phyloP scores from a whole-genome alignment of 169 alveolate species.

The Plasmodium relictum region DNA sequence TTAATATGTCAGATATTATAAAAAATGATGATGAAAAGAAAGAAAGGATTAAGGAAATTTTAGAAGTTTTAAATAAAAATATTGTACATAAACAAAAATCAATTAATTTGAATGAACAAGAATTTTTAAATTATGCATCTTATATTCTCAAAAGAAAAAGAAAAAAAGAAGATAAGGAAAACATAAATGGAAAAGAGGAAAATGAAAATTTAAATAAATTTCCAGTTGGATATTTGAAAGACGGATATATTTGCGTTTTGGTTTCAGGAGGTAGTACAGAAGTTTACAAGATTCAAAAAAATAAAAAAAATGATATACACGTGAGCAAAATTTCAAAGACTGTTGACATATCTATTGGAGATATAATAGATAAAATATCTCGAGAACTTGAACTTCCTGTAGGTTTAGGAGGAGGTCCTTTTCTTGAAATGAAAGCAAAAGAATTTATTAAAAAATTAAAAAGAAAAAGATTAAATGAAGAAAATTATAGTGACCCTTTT shows the following conservation, averaged over 20 bases:
- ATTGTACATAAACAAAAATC: slow-evolving; percentile 28
- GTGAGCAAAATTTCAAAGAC: slow-evolving; percentile 47
- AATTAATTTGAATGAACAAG: slow-evolving; percentile 15
- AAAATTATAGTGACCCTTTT: slow-evolving; percentile 30
- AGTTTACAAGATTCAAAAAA: slow-evolving; percentile 37
- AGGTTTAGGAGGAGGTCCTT: slow-evolving; percentile 77
- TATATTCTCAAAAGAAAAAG: slow-evolving; percentile 22
- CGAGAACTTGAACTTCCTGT: slow-evolving; percentile 64
- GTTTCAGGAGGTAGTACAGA: slow-evolving; percentile 76
- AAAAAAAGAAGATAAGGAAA: neutral
- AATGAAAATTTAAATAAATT: neutral
- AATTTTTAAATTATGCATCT: slow-evolving; percentile 56
- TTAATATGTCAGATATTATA: slow-evolving; percentile 27
- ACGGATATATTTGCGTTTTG: slow-evolving; percentile 56
- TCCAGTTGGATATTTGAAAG: slow-evolving; percentile 3
- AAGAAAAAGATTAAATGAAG: slow-evolving; percentile 8
- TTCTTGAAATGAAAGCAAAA: slow-evolving; percentile 62
- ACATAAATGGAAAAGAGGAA: neutral
- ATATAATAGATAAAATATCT: slow-evolving; percentile 64
- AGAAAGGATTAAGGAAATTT: slow-evolving; percentile 29
- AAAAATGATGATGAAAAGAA: slow-evolving; percentile 34
- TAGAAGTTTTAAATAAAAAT: slow-evolving; percentile 53
- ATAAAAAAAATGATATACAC: slow-evolving; percentile 50
- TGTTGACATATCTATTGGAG: slow-evolving; percentile 71
- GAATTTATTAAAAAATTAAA: slow-evolving; percentile 38